These are phyloP conservation scores for Angomonas desouzai DNA, from an alignment of 208 protist species.

Conservation along the genomic window DNA sequence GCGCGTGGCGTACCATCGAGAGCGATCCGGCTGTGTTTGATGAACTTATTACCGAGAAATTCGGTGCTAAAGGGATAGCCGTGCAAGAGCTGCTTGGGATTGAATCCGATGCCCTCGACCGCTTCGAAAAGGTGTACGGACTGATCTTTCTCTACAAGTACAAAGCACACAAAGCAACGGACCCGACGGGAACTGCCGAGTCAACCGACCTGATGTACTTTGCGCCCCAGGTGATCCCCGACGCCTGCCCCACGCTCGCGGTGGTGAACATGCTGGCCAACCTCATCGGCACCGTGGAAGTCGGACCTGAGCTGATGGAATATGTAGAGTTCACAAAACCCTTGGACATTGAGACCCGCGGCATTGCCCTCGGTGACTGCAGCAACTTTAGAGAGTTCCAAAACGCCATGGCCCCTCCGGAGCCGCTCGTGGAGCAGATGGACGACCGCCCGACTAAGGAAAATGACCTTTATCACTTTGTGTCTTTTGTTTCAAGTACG, in stretches of 20 bases:
- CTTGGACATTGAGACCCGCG: conserved; percentile 67
- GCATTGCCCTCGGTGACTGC: conserved; percentile 61
- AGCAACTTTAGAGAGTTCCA: conserved; percentile 92
- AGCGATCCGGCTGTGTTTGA: conserved; percentile 97
- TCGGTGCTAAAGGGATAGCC: conserved; percentile 94
- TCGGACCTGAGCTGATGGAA: conserved; percentile 88
- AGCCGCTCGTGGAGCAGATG: conserved; percentile 16
- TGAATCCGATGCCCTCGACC: conserved; percentile 57
- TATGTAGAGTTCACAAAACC: conserved; percentile 69
- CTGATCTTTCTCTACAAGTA: conserved; percentile 98
- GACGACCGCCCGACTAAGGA: conserved; percentile 12
- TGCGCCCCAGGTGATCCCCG: conserved; percentile 94
- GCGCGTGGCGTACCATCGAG: conserved; percentile 98
- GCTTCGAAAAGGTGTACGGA: conserved; percentile 84
- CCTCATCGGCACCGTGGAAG: conserved; percentile 64
- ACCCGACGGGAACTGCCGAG: conserved; percentile 25
- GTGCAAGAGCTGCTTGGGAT: conserved; percentile 95
- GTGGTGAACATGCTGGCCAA: conserved; percentile 97
- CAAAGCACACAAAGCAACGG: conserved; percentile 41
- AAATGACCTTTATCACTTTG: conserved; percentile 96
- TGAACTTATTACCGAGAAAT: conserved; percentile 88
- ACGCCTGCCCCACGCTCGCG: conserved; percentile 98
- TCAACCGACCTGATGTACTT: conserved; percentile 85
- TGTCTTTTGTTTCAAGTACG: conserved; percentile 92
- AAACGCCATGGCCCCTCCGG: conserved; percentile 92